These are phyloP conservation scores for Gracilaria gracilis DNA, from an alignment of 23 red algal species.

Conservation along the genomic window DNA sequence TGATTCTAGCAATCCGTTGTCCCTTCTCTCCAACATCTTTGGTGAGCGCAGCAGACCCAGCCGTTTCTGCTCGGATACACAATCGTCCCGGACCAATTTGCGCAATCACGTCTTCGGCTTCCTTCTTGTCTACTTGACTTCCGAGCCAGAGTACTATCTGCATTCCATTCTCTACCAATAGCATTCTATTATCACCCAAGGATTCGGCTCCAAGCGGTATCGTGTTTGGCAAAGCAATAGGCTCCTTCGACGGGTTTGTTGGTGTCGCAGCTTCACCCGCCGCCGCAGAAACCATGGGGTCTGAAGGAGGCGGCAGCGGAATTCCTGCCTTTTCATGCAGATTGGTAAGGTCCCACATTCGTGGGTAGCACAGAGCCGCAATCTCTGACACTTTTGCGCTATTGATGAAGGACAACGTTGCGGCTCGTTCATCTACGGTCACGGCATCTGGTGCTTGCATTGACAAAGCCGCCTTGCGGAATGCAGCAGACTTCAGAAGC, in stretches of 20 bases:
- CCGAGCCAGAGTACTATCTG: conserved; percentile 90
- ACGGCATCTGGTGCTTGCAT: conserved; percentile 69
- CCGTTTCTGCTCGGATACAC: conserved; percentile 65
- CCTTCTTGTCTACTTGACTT: conserved; percentile 33
- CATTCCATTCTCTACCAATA: conserved; percentile 91
- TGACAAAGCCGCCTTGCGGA: conserved; percentile 68
- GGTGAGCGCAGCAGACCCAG: conserved; percentile 23
- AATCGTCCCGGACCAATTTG: conserved; percentile 59
- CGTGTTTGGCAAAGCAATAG: conserved; percentile 82
- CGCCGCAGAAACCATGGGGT: conserved; percentile 21
- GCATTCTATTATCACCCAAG: conserved; percentile 73
- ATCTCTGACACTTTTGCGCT: conserved; percentile 44
- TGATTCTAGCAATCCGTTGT: conserved; percentile 72
- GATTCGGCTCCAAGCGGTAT: conserved; percentile 67
- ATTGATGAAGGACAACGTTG: conserved; percentile 57
- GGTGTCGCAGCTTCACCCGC: neutral
- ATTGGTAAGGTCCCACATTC: conserved; percentile 78
- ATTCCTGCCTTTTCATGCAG: conserved; percentile 71
- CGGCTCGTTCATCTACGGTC: conserved; percentile 73
- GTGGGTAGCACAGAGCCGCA: conserved; percentile 76
- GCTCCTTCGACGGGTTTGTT: conserved; percentile 6
- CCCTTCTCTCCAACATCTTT: conserved; percentile 63
- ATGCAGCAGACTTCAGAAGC: conserved; percentile 88
- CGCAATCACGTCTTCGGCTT: conserved; percentile 51
- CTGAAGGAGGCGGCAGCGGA: conserved; percentile 54